These are phyloP conservation scores for Chaetomium sp. DNA, from an alignment of 2,329 filamentous ascomycete species.

Conservation along the genomic window DNA sequence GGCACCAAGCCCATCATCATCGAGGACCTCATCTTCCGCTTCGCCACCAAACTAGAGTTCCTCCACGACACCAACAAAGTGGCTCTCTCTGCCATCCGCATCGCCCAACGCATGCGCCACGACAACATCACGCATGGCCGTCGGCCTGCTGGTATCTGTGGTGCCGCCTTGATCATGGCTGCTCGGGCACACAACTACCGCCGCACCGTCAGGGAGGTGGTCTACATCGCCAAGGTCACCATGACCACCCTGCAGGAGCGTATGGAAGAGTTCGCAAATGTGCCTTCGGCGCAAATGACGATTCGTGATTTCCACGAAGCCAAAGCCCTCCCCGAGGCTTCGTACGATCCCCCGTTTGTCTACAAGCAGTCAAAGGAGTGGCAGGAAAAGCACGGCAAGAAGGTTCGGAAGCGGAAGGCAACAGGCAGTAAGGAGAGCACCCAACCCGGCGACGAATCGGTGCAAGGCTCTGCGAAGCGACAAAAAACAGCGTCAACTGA, in stretches of 20 bases:
- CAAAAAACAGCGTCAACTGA: slow-evolving; percentile 28
- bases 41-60: slow-evolving; percentile 90
- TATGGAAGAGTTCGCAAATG: slow-evolving; percentile 86
- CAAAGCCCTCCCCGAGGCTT: slow-evolving; percentile 44
- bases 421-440: slow-evolving; percentile 17
- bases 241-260: slow-evolving; percentile 91
- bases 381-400: slow-evolving; percentile 49
- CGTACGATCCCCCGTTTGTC: slow-evolving; percentile 81
- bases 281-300: slow-evolving; percentile 79
- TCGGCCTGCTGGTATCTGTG: slow-evolving; percentile 89
- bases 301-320: slow-evolving; percentile 81
- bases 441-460: slow-evolving; percentile 40
- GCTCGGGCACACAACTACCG: slow-evolving; percentile 98
- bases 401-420: slow-evolving; percentile 44
- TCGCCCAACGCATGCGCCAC: slow-evolving; percentile 89
- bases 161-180: slow-evolving; percentile 90
- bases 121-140: slow-evolving; percentile 98
- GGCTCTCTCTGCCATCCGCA: slow-evolving; percentile 81
- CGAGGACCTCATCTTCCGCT: slow-evolving; percentile 88
- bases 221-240: slow-evolving; percentile 97
- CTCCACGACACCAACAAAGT: slow-evolving; percentile 79
- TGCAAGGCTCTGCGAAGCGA: slow-evolving; percentile 30
- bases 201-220: slow-evolving; percentile 86
- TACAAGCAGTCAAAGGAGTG: slow-evolving; percentile 65
- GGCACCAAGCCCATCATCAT: slow-evolving; percentile 72